Evolutionary conservation across 2,329 filamentous ascomycete species (phyloP).

Genomic region (Erysiphe pulchra): DNA sequence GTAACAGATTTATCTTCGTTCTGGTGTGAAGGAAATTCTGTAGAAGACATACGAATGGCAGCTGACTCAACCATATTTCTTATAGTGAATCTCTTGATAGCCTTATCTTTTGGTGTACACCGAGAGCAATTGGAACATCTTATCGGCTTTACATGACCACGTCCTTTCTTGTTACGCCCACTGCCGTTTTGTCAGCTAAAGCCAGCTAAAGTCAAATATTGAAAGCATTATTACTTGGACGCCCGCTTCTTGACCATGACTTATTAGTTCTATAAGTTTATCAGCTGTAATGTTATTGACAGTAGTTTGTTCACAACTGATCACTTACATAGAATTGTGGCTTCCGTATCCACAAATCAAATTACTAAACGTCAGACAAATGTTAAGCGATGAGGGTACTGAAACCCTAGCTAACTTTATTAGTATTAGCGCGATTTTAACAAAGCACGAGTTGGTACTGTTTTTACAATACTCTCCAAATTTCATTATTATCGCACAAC

Average conservation of each 20-base stretch:
- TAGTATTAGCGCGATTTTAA: background rate
- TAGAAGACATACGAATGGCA: constrained; percentile 68
- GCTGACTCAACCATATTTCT: constrained; percentile 99
- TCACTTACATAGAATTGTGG: too few relatives aligned
- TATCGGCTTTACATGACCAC: constrained; percentile 97
- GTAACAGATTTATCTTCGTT: too few relatives aligned
- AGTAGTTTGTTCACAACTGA: too few relatives aligned
- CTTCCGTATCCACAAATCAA: too few relatives aligned
- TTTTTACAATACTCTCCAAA: too few relatives aligned
- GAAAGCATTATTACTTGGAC: constrained; percentile 26
- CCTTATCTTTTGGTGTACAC: constrained; percentile 74
- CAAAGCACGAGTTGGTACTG: too few relatives aligned
- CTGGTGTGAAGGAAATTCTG: background rate
- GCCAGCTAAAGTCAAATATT: background rate
- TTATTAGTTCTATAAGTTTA: too few relatives aligned
- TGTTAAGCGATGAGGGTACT: background rate
- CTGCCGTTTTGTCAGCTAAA: constrained; percentile 19
- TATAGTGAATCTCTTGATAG: constrained; percentile 99
- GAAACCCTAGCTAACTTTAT: background rate
- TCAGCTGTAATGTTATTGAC: too few relatives aligned
- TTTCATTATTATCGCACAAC: constrained; percentile 1
- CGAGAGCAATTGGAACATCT: constrained; percentile 66
- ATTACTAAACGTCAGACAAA: background rate
- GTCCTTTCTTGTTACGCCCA: constrained; percentile 99
- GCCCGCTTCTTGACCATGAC: constrained; percentile 47